Percentiles rank a stretch among this genome's conserved stretches.
Conservation (phyloP, 2,329 filamentous ascomycete species). For the Hypoxylon sp. region DNA sequence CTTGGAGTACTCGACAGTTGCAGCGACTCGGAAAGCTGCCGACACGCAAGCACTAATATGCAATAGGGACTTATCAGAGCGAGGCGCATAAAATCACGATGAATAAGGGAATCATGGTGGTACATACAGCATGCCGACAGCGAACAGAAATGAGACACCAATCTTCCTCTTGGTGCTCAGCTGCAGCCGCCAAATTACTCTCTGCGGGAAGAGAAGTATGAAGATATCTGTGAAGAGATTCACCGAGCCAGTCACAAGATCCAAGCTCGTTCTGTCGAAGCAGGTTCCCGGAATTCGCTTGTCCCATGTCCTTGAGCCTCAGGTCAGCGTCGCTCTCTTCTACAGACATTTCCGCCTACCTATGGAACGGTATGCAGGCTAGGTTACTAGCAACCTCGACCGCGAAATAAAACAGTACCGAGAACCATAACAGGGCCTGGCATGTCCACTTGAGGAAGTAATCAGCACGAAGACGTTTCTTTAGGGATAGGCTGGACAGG, state of each 20-base stretch:
- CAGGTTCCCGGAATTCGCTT: not conserved
- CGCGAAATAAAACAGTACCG: not conserved
- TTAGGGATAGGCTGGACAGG: not conserved
- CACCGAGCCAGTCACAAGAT: not conserved
- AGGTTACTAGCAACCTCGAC: not conserved
- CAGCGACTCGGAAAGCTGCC: not conserved
- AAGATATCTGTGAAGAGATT: not conserved
- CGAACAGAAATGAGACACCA: not conserved
- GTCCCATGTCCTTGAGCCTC: not conserved
- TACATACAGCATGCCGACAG: not conserved
- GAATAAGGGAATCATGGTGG: not conserved
- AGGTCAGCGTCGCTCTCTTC: not conserved
- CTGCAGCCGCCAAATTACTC: not conserved
- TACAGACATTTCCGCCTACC: not conserved
- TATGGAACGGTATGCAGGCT: not conserved
- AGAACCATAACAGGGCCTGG: not conserved
- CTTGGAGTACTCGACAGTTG: not conserved
- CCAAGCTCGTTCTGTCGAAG: not conserved
- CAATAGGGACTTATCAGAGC: not conserved
- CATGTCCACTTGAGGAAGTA: not conserved
- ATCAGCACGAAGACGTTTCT: not conserved
- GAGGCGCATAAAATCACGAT: not conserved
- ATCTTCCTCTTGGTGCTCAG: not conserved
- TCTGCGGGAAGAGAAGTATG: not conserved
- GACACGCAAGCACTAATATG: not conserved